Evolutionary conservation across 805 yeast genomes (phyloP).

Genomic region (Saturnispora halmiae): DNA sequence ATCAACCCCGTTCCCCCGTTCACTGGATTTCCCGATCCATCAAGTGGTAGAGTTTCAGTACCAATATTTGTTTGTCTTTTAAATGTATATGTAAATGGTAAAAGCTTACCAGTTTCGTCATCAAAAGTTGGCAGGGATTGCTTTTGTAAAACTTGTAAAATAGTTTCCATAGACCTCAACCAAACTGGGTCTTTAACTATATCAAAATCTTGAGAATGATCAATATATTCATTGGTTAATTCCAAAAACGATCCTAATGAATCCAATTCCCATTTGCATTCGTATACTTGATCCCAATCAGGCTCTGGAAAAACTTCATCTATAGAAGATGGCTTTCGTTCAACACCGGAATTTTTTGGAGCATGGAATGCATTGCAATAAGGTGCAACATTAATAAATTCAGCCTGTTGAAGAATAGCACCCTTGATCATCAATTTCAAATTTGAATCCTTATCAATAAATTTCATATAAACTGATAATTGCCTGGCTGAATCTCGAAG

Average conservation of each 20-base stretch:
- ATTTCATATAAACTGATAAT: slow-evolving; percentile 61
- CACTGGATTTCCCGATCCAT: slow-evolving; percentile 81
- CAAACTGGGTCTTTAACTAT: slow-evolving; percentile 42
- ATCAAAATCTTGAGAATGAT: slow-evolving; percentile 41
- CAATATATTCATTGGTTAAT: slow-evolving; percentile 60
- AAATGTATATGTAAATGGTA: slow-evolving; percentile 52
- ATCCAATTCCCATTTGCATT: slow-evolving; percentile 85
- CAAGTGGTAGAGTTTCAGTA: slow-evolving; percentile 69
- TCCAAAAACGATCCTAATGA: slow-evolving; percentile 77
- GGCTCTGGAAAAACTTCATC: slow-evolving; percentile 66
- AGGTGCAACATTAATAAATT: slow-evolving; percentile 52
- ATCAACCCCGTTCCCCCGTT: slow-evolving; percentile 58
- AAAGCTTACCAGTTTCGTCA: slow-evolving; percentile 38
- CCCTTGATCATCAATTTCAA: slow-evolving; percentile 54
- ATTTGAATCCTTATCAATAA: slow-evolving; percentile 41
- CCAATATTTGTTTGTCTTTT: slow-evolving; percentile 68
- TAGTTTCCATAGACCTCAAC: slow-evolving; percentile 46
- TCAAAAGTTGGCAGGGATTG: slow-evolving; percentile 57
- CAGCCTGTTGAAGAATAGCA: slow-evolving; percentile 73
- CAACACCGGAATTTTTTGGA: slow-evolving; percentile 46
- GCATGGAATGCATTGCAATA: slow-evolving; percentile 93
- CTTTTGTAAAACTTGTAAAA: slow-evolving; percentile 45
- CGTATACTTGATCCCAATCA: slow-evolving; percentile 66
- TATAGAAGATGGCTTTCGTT: slow-evolving; percentile 40
- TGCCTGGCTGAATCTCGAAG: slow-evolving; percentile 81